Conservation (phyloP, 148 eudicot species). For the Oxyria digyna region DNA sequence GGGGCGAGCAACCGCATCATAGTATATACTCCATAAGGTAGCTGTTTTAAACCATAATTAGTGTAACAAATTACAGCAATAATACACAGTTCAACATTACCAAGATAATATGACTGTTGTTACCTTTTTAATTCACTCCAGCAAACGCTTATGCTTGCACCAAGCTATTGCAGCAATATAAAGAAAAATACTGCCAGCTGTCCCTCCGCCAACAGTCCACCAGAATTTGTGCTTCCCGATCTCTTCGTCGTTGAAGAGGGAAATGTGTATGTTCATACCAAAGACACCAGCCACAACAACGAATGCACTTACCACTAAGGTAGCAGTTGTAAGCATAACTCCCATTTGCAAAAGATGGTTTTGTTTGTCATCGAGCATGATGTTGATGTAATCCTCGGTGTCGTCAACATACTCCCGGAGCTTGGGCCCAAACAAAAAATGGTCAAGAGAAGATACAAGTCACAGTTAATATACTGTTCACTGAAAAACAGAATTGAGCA, state of each 20-base stretch:
- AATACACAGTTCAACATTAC: not conserved
- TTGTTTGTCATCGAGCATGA: conserved; percentile 96
- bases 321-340: conserved; percentile 88
- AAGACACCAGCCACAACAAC: conserved; percentile 85
- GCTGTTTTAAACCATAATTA: not conserved
- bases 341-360: conserved; percentile 99
- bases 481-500: not conserved
- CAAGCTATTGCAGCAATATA: conserved; percentile 80
- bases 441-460: not conserved
- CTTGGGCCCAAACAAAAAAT: conserved; percentile 20
- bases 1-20: not conserved
- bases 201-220: conserved; percentile 83
- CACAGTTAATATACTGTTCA: not conserved
- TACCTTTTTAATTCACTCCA: conserved; percentile 34
- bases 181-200: conserved; percentile 49
- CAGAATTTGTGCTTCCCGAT: conserved; percentile 51
- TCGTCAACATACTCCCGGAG: conserved; percentile 95
- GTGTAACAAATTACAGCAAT: not conserved
- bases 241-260: conserved; percentile 26
- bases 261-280: conserved; percentile 78
- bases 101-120: not conserved
- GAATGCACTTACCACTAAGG: conserved; percentile 75
- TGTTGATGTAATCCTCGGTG: conserved; percentile 97
- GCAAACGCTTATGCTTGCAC: conserved; percentile 77
- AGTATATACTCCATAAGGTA: not conserved